A percentile compares a stretch with the other conserved stretches of the same genome.
phyloP scores from a whole-genome alignment of 2,329 filamentous ascomycete genomes.

The Knufia petricola region DNA sequence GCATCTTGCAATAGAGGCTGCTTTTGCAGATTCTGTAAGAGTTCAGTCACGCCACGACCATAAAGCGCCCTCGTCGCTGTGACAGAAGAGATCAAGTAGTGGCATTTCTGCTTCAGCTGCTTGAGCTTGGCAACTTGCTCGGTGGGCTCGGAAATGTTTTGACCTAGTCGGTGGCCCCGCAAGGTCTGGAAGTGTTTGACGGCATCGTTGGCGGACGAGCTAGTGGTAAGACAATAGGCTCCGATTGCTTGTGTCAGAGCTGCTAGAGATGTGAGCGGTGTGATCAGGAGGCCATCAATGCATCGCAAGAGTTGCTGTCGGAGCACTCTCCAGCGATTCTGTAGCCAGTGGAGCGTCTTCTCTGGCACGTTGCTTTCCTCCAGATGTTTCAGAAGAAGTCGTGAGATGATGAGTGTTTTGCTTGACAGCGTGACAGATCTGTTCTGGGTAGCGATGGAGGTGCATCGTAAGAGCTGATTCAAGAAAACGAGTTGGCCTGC shows the following conservation, averaged over 20 bases:
- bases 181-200: conserved; percentile 68
- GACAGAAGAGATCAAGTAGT: conserved; percentile 66
- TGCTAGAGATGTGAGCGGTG: conserved; percentile 33
- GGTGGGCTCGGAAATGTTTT: conserved; percentile 53
- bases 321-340: conserved; percentile 53
- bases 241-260: conserved; percentile 62
- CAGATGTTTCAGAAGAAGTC: conserved; percentile 66
- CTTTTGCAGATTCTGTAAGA: conserved; percentile 58
- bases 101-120: conserved; percentile 55
- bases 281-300: conserved; percentile 47
- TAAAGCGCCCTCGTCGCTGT: conserved; percentile 68
- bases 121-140: conserved; percentile 36
- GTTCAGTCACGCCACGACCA: conserved; percentile 60
- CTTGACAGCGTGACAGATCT: conserved; percentile 46
- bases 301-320: conserved; percentile 56
- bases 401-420: conserved; percentile 65
- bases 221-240: conserved; percentile 73
- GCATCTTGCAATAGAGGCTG: conserved; percentile 63
- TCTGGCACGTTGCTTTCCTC: conserved; percentile 41
- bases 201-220: conserved; percentile 68
- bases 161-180: conserved; percentile 48
- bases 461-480: conserved; percentile 42
- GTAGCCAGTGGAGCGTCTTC: conserved; percentile 52
- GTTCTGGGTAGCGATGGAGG: conserved; percentile 41
- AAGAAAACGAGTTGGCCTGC: conserved; percentile 44